phyloP scores from a whole-genome alignment of 108 stramenopile genomes.

The Aurantiochytrium sp. region DNA sequence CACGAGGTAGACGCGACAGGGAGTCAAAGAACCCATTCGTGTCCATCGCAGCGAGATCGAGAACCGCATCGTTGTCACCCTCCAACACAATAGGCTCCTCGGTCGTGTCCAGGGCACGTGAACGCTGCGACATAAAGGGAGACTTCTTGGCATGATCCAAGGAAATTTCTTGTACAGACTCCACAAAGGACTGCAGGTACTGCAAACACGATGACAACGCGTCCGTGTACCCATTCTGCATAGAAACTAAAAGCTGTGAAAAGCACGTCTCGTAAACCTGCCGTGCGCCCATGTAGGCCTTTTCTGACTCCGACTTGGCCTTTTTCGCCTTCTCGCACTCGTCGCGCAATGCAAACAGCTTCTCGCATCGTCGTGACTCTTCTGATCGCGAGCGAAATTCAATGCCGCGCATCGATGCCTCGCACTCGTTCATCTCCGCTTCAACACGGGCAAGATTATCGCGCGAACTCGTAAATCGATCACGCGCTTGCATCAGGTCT shows the following conservation, averaged over 20 bases:
- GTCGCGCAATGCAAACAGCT: neutral
- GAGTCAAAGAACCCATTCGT: conserved; percentile 3
- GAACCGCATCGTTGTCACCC: neutral
- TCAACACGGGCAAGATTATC: neutral
- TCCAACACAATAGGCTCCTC: neutral
- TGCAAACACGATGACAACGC: neutral
- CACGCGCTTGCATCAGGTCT: neutral
- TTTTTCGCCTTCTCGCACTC: neutral
- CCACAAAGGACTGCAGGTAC: neutral
- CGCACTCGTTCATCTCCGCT: neutral
- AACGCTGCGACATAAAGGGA: neutral
- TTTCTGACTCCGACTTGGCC: neutral
- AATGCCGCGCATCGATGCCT: neutral
- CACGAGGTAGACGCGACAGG: neutral
- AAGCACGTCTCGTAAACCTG: neutral
- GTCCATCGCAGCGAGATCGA: conserved; percentile 8
- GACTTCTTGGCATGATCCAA: neutral
- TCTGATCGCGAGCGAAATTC: neutral
- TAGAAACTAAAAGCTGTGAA: neutral
- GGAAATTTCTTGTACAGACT: neutral
- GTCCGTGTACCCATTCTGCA: neutral
- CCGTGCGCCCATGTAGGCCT: neutral
- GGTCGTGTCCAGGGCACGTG: neutral
- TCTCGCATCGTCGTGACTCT: neutral
- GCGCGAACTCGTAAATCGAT: neutral